Evolutionary conservation across 805 yeast genomes (phyloP), one percentile per base, ranked within the genome.

Genomic region (Candida hungchunana): DNA sequence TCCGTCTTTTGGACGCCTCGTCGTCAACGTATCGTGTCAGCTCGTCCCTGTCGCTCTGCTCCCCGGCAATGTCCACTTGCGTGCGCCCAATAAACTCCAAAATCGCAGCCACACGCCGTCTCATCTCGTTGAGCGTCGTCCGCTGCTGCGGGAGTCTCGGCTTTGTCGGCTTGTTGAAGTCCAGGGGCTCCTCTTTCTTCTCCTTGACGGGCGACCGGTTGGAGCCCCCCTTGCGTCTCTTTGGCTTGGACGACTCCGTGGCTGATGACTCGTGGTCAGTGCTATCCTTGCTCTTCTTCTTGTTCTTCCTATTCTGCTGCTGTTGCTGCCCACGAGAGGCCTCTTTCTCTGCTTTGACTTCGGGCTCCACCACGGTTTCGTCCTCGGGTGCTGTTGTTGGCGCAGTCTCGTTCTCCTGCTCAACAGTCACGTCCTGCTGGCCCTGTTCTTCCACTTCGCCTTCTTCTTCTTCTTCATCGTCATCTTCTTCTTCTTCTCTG

Each of bases 21-120:
- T 66, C 73, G 40, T 65, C 69, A 9, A 67, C 68, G 51, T 64
- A 71, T 37, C 64, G 63, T 18, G 73, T 62, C 34, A 79, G 53
- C 39, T 66, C 70, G 19, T 62, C 65, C 36, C 79, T 77, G 28
- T 71, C 74, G n/a, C 69, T 63, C 46, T 79, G 80, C 48, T 88
- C 96, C 34, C 74, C 75, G 31, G 81, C 79, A 42, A 90, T 63
- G 53, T 90, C 97, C 43, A 80, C 60, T 58, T 88, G 96, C 2
- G 94, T 83, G 35, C 95, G 70, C 10, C 89, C 86, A 18, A 90
- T 73, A 70, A 89, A 93, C 60, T 93, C 97, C 49, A 90, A 63
- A 15, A 90, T 90, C 2, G 96, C 94, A 3, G 86, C 82, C 2
- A 88, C 83, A 40, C 98, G 72, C 52, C 86, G 78, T 38, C 88